These are phyloP conservation scores for Penicillium argentinense DNA, from an alignment of 495 filamentous ascomycete species.

Conservation along the genomic window DNA sequence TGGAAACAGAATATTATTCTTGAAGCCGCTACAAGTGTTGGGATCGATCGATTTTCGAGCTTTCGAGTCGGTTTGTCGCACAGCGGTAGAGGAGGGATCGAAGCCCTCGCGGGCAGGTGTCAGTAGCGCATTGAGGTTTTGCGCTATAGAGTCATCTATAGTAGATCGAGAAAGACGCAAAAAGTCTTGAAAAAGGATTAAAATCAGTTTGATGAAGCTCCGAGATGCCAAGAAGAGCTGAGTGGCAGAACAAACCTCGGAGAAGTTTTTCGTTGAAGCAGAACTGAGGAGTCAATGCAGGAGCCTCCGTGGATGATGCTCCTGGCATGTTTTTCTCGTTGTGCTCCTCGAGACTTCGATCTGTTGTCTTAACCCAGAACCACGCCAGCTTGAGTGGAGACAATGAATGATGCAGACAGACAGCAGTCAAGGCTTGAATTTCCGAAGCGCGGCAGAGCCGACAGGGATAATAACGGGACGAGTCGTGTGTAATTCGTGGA, in stretches of 20 bases:
- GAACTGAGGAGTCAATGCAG: slow-evolving; percentile 79
- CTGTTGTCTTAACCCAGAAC: slow-evolving; percentile 39
- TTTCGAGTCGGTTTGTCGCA: slow-evolving; percentile 49
- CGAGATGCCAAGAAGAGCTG: background rate
- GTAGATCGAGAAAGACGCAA: slow-evolving; percentile 81
- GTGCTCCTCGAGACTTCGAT: slow-evolving; percentile 17
- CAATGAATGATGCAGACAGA: background rate
- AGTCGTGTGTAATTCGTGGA: too few species aligned
- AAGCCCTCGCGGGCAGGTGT: slow-evolving; percentile 72
- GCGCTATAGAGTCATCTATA: slow-evolving; percentile 90
- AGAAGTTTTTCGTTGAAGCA: slow-evolving; percentile 87
- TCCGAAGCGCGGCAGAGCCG: too few species aligned
- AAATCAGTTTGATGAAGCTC: slow-evolving; percentile 6
- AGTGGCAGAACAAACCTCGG: slow-evolving; percentile 65
- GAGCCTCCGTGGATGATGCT: slow-evolving; percentile 52
- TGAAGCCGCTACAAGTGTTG: slow-evolving; percentile 66
- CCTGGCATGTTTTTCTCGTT: slow-evolving; percentile 56
- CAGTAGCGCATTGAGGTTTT: slow-evolving; percentile 87
- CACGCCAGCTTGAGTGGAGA: slow-evolving; percentile 39
- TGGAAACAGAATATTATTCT: slow-evolving; percentile 77
- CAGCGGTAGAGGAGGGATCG: slow-evolving; percentile 74
- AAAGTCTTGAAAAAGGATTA: slow-evolving; percentile 64
- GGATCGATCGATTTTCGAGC: slow-evolving; percentile 53
- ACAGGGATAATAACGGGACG: too few species aligned
- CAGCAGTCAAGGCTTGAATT: background rate